Base-by-base conservation (phyloP, 2,329 filamentous ascomycete genomes). In the Ophiostoma angusticollis region DNA sequence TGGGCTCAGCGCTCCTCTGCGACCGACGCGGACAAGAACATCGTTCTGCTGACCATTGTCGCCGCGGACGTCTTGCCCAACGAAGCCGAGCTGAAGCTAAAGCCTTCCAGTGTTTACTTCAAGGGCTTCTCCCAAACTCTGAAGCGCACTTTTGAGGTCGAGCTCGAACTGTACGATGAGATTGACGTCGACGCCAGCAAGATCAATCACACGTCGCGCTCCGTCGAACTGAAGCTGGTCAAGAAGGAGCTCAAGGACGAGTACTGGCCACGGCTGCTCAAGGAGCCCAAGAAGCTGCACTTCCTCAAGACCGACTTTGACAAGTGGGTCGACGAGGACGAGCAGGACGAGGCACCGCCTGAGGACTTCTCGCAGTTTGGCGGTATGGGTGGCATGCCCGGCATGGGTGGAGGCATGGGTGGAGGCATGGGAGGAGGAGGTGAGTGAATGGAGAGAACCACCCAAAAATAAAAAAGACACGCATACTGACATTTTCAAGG, bases 251-350 rank as follows among this genome's bases (percentile, higher is more conserved):
- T 91, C 49, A 84, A 86, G 64, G 77, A 85, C 56, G 85, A 91
- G 64, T 96, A 80, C 75, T 98, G 91, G 91, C 87, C 87, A 47
- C 78, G 91, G 48, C 73, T 98, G 55, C 72, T 95, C 59, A 95
- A 95, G 78, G 84, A 89, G 45, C 62, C 68, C 50, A 80, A 84
- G 72, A 94, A 85, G 70, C 67, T 84, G 40, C 91, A 96, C 67
- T 98, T 86, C 75, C 65, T 98, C 56, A 50, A 94, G 80, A 96
- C 91, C 49, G 82, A 98, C 67, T 98, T 98, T 54, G 87, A 95
- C 70, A 95, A 94, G 81, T 95, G 87, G 87, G 84, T 94, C 54
- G 87, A 95, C 52, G 85, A 95, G 75, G 87, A 98, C 58, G 91
- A 98, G 74, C 91, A 98, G 69, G 82, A 96, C 57, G 86, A 85